These are phyloP conservation scores for Parietichytrium sp. DNA, from an alignment of 108 stramenopile species.

Conservation along the genomic window DNA sequence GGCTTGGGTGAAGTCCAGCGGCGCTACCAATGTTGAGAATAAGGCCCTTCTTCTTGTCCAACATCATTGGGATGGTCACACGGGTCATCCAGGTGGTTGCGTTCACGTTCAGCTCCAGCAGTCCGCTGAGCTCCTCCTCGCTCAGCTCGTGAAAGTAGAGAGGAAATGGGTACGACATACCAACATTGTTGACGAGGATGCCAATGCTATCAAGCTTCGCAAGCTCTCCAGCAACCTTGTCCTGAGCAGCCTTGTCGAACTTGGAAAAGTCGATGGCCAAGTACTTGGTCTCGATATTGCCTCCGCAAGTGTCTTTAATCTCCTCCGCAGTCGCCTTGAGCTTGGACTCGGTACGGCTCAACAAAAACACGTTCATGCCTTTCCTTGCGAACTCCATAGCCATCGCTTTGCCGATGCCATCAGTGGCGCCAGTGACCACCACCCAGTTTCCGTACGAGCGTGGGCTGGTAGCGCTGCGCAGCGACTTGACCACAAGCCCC, in stretches of 20 bases:
- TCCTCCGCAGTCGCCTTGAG: conserved; percentile 83
- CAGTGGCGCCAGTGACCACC: conserved; percentile 96
- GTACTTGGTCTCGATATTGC: conserved; percentile 70
- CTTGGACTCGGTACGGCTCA: conserved; percentile 90
- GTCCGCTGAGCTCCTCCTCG: conserved; percentile 67
- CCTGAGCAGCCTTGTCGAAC: conserved; percentile 79
- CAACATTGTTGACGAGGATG: conserved; percentile 97
- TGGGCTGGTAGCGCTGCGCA: conserved; percentile 83
- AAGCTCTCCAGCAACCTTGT: conserved; percentile 67
- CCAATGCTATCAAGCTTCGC: conserved; percentile 68
- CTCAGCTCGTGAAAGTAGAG: conserved; percentile 91
- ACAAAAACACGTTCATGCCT: conserved; percentile 88
- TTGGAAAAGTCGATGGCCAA: conserved; percentile 88
- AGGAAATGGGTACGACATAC: conserved; percentile 90
- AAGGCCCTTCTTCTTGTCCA: conserved; percentile 77
- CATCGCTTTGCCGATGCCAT: conserved; percentile 97
- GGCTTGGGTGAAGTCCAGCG: conserved; percentile 80
- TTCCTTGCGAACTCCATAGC: conserved; percentile 87
- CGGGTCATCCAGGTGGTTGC: conserved; percentile 93
- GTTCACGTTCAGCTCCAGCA: conserved; percentile 88
- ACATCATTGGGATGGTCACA: conserved; percentile 87
- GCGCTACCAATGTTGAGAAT: conserved; percentile 93
- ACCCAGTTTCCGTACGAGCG: conserved; percentile 92
- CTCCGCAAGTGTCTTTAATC: conserved; percentile 73
- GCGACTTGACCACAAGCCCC: background rate